phyloP scores from a whole-genome alignment of 2,329 filamentous ascomycete genomes.

The Colletotrichum abscissum region DNA sequence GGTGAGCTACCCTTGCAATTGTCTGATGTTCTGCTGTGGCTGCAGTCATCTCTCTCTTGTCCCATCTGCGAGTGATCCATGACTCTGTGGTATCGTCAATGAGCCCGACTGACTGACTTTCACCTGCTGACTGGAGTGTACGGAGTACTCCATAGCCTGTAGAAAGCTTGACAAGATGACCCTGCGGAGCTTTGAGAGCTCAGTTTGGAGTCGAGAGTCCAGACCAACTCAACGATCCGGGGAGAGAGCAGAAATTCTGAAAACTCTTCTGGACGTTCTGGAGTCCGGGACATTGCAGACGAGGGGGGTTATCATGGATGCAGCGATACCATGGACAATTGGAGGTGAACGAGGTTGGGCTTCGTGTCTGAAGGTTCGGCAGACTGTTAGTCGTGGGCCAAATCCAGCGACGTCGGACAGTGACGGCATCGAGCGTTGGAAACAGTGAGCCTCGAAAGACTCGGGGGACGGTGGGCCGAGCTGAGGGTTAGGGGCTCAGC shows the following conservation, averaged over 20 bases:
- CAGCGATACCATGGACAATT: too few relatives aligned
- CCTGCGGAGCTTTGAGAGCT: constrained; percentile 15
- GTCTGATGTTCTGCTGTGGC: neutral
- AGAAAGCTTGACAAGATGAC: neutral
- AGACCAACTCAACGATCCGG: constrained; percentile 12
- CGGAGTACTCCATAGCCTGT: too few relatives aligned
- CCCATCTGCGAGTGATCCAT: neutral
- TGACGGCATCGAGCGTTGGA: constrained; percentile 18
- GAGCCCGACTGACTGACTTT: constrained; percentile 1
- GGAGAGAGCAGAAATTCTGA: constrained; percentile 1
- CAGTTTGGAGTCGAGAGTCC: neutral
- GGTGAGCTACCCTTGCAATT: neutral
- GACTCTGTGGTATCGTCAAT: neutral
- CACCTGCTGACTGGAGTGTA: too few relatives aligned
- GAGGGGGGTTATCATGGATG: neutral
- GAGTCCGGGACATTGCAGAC: neutral
- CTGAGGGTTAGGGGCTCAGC: constrained; percentile 25
- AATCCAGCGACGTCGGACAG: constrained; percentile 25
- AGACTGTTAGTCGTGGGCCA: constrained; percentile 14
- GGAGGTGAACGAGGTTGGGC: neutral
- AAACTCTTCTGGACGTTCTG: neutral
- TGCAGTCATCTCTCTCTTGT: neutral
- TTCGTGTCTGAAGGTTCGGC: constrained; percentile 9
- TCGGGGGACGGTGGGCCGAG: constrained; percentile 31
- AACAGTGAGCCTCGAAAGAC: constrained; percentile 21